A percentile compares a stretch with the other conserved stretches of the same genome.
phyloP scores from a whole-genome alignment of 768 basidiomycete genomes.

The Mycena leptocephala region DNA sequence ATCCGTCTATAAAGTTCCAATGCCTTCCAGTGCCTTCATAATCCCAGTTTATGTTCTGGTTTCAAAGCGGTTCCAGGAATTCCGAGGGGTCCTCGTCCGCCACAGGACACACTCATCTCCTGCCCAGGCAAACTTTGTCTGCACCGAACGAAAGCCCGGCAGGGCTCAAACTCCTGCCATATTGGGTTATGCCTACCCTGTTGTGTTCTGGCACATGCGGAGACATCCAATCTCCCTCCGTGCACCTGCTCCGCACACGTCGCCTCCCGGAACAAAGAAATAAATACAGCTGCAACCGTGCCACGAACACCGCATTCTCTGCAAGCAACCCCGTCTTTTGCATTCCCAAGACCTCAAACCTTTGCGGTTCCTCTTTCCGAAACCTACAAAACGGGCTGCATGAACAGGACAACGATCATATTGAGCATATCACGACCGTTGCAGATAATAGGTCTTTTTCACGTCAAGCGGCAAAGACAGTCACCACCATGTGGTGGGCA shows the following conservation, averaged over 20 bases:
- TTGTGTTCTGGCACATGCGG: background rate
- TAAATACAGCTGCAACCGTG: background rate
- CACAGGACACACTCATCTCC: background rate
- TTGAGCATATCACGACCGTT: background rate
- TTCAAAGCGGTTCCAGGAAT: background rate
- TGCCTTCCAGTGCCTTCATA: background rate
- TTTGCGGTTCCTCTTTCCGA: background rate
- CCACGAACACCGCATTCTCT: too few species aligned
- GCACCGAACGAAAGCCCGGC: background rate
- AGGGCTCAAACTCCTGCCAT: background rate
- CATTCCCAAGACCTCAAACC: background rate
- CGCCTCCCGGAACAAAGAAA: background rate
- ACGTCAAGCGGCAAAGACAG: background rate
- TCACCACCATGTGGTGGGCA: background rate
- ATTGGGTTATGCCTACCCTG: background rate
- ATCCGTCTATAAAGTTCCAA: background rate
- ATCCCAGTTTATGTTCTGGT: background rate
- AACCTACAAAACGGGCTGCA: background rate
- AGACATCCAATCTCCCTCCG: background rate
- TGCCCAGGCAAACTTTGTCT: background rate
- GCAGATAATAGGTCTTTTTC: background rate
- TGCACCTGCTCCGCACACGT: background rate
- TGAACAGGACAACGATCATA: background rate
- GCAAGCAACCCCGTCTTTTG: background rate
- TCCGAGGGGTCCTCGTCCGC: background rate